A percentile compares a stretch with the other conserved stretches of the same genome.
phyloP scores from a whole-genome alignment of 2,329 filamentous ascomycete genomes.

The Colletotrichum cordylinicola region DNA sequence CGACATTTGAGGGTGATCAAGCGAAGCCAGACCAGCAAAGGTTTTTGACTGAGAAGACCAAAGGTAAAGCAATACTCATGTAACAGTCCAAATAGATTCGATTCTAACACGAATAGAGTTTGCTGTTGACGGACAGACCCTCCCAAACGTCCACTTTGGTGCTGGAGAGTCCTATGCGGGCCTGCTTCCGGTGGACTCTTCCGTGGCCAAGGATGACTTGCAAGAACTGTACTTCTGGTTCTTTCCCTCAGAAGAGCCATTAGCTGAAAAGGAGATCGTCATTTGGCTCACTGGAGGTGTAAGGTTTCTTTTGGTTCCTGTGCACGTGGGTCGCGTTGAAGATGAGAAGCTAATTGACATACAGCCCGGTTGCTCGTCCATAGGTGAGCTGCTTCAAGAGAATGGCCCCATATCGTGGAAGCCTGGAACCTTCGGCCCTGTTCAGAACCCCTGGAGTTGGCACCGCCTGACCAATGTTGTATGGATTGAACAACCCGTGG shows the following conservation, averaged over 20 bases:
- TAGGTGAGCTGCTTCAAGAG: constrained; percentile 75
- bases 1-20: neutral
- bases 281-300: constrained; percentile 66
- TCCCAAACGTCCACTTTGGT: constrained; percentile 75
- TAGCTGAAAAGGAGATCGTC: constrained; percentile 61
- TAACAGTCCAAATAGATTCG: rapidly evolving
- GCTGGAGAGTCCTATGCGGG: constrained; percentile 70
- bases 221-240: constrained; percentile 70
- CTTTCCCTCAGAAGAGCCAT: constrained; percentile 57
- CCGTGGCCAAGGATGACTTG: constrained; percentile 42
- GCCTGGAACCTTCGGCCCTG: constrained; percentile 69
- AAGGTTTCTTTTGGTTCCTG: constrained; percentile 5
- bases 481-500: constrained; percentile 74
- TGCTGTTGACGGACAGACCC: constrained; percentile 65
- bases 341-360: neutral
- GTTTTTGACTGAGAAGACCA: neutral
- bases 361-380: constrained; percentile 62
- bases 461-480: constrained; percentile 77
- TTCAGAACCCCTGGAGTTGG: constrained; percentile 75
- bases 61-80: neutral
- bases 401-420: constrained; percentile 79
- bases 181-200: constrained; percentile 58
- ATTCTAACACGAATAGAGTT: constrained; percentile 52
- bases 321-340: neutral
- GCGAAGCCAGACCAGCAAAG: neutral